Percentiles rank a stretch among this genome's conserved stretches.
Conservation (phyloP, 2,329 filamentous ascomycete species). For the Aphanocladium album region DNA sequence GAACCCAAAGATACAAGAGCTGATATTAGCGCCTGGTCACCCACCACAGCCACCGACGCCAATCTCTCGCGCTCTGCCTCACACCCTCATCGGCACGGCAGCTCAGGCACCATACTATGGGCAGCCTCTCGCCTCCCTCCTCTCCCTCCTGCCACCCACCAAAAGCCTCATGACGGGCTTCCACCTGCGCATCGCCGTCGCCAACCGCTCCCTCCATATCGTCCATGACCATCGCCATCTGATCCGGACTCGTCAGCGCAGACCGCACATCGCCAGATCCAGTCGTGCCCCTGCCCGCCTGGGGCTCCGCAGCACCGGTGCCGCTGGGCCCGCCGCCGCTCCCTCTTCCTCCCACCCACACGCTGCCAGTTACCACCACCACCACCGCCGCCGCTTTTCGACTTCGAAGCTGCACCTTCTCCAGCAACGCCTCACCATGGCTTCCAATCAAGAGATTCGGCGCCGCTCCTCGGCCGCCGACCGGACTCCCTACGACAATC, state of each 20-base stretch:
- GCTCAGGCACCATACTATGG: background rate
- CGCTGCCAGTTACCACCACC: conserved; percentile 31
- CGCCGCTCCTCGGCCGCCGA: conserved; percentile 36
- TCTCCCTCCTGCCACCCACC: background rate
- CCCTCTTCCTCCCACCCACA: conserved; percentile 15
- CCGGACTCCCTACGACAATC: conserved; percentile 19
- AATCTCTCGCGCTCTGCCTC: background rate
- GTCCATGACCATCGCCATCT: conserved; percentile 40
- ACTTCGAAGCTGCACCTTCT: background rate
- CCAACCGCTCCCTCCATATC: conserved; percentile 41
- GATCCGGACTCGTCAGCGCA: conserved; percentile 30
- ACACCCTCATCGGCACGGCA: background rate
- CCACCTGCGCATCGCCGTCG: conserved; percentile 42
- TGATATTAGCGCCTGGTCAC: background rate
- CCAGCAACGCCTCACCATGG: conserved; percentile 24
- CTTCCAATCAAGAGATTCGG: conserved; percentile 34
- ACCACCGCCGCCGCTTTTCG: conserved; percentile 23
- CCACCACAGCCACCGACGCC: conserved; percentile 3
- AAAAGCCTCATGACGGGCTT: conserved; percentile 40
- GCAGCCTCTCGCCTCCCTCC: background rate
- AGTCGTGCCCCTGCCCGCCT: conserved; percentile 34
- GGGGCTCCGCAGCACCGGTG: conserved; percentile 32
- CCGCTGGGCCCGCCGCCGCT: conserved; percentile 9
- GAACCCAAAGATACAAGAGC: background rate
- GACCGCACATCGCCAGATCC: conserved; percentile 40